Evolutionary conservation across 441 rosid genomes (phyloP).

Genomic region (Syzygium malaccense): DNA sequence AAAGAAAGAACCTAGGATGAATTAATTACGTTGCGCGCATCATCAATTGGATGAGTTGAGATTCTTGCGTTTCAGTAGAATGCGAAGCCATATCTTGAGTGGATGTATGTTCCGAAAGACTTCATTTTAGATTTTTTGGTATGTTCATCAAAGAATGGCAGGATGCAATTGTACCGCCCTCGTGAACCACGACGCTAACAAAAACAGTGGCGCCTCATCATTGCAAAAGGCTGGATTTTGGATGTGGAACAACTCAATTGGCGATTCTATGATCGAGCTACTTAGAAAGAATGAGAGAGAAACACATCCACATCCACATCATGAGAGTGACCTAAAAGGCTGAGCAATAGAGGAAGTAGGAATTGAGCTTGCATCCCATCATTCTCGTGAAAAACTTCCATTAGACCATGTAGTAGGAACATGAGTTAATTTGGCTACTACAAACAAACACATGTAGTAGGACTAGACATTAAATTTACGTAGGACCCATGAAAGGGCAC

Average conservation of each 20-base stretch:
- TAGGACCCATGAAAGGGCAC: constrained; percentile 37
- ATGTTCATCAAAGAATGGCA: not conserved
- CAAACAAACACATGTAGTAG: not conserved
- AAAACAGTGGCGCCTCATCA: not conserved
- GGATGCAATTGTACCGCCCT: not conserved
- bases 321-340: not conserved
- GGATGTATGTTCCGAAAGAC: not conserved
- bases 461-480: constrained; percentile 7
- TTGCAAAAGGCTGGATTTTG: not conserved
- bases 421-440: not conserved
- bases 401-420: not conserved
- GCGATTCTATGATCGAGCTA: not conserved
- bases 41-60: not conserved
- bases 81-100: not conserved
- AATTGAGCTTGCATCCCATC: not conserved
- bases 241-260: not conserved
- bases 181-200: not conserved
- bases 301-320: not conserved
- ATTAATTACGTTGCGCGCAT: not conserved
- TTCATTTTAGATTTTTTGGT: not conserved
- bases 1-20: not conserved
- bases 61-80: not conserved
- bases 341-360: not conserved
- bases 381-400: not conserved
- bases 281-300: not conserved